Percentiles rank a stretch among this genome's conserved stretches.
phyloP scores from a whole-genome alignment of 805 yeast species.

The Myxozyma melibiosi region DNA sequence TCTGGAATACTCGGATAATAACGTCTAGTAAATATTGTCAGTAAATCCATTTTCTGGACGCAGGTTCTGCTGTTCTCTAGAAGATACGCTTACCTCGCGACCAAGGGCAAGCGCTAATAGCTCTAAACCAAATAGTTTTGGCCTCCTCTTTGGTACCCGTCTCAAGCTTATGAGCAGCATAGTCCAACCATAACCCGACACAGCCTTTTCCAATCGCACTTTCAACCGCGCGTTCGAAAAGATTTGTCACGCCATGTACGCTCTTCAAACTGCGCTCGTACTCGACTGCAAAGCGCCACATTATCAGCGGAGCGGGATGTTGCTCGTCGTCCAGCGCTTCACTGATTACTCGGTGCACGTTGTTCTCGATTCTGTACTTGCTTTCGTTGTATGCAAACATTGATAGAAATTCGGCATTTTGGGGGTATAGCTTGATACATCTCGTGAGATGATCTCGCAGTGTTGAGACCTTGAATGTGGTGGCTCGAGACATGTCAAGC shows the following conservation, averaged over 20 bases:
- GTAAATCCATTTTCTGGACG: not conserved
- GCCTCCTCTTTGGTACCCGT: not conserved
- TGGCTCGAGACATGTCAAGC: slow-evolving; percentile 6
- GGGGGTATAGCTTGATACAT: slow-evolving; percentile 13
- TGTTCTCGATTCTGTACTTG: slow-evolving; percentile 14
- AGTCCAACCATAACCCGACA: slow-evolving; percentile 20
- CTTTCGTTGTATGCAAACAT: slow-evolving; percentile 19
- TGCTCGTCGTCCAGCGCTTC: slow-evolving; percentile 4
- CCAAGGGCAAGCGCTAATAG: slow-evolving; percentile 29
- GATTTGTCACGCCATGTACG: slow-evolving; percentile 11
- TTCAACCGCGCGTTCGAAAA: slow-evolving; percentile 19
- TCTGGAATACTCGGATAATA: slow-evolving; percentile 5
- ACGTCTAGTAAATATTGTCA: slow-evolving; percentile 11
- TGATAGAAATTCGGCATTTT: slow-evolving; percentile 7
- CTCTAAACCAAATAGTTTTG: slow-evolving; percentile 19
- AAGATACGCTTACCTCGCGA: slow-evolving; percentile 12
- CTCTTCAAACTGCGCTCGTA: slow-evolving; percentile 6
- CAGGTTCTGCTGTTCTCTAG: not conserved
- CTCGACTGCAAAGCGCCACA: slow-evolving; percentile 18
- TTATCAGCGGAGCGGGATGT: not conserved
- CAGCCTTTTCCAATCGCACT: not conserved
- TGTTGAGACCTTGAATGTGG: slow-evolving; percentile 16
- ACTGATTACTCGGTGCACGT: slow-evolving; percentile 14
- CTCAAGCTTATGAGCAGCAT: slow-evolving; percentile 7
- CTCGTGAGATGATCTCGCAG: slow-evolving; percentile 17